Percentiles rank a stretch among this genome's conserved stretches.
These are phyloP conservation scores for Pythium graminicola DNA, from an alignment of 352 stramenopile genomes.

Conservation along the genomic window DNA sequence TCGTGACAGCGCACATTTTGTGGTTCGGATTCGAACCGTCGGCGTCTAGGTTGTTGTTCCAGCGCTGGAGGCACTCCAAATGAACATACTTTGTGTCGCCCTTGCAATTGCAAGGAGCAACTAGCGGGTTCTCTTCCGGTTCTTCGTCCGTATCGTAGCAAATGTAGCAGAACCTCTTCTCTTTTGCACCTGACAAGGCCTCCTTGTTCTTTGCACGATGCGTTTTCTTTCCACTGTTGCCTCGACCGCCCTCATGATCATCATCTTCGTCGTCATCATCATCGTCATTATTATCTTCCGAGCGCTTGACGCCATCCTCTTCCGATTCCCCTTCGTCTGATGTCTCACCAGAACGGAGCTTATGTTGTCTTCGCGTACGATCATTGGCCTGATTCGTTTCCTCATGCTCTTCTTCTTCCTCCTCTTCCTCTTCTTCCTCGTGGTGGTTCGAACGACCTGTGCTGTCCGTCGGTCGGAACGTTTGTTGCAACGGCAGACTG, in stretches of 20 bases:
- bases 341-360: conserved; percentile 43
- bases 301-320: conserved; percentile 42
- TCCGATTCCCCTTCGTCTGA: conserved; percentile 76
- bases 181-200: conserved; percentile 34
- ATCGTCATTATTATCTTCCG: conserved; percentile 12
- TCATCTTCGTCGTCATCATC: conserved; percentile 19
- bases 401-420: conserved; percentile 34
- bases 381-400: conserved; percentile 23
- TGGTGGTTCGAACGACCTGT: conserved; percentile 24
- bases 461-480: conserved; percentile 58
- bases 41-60: conserved; percentile 86
- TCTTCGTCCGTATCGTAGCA: conserved; percentile 90
- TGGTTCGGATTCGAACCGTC: conserved; percentile 75
- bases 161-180: conserved; percentile 88
- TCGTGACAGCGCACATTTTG: conserved; percentile 86
- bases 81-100: conserved; percentile 91
- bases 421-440: conserved; percentile 27
- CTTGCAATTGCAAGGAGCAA: conserved; percentile 88
- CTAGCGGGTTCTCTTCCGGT: conserved; percentile 76
- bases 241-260: conserved; percentile 1
- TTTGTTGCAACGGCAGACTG: conserved; percentile 74
- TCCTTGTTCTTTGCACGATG: conserved; percentile 26
- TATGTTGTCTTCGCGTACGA: conserved; percentile 18
- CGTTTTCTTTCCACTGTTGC: conserved; percentile 14
- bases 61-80: conserved; percentile 89